Evolutionary conservation across 2,329 filamentous ascomycete genomes (phyloP).

Genomic region (Arthrobotrys conoides): DNA sequence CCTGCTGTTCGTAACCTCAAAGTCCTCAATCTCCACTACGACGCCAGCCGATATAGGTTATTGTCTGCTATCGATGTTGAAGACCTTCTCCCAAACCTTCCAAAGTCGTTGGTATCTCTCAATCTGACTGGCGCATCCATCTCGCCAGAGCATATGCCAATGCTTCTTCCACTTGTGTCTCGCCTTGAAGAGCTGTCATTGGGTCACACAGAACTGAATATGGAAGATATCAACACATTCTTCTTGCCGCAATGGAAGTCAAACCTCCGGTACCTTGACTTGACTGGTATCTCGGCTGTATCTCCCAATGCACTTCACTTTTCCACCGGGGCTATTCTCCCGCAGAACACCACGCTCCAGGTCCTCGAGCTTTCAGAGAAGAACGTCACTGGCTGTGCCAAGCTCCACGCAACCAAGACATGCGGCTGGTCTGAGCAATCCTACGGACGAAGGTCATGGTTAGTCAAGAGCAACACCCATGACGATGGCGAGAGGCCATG

Average conservation of each 20-base stretch:
- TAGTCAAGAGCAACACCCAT: conserved; percentile 72
- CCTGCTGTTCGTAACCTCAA: conserved; percentile 78
- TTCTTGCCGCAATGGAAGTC: conserved; percentile 70
- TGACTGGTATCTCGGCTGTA: conserved; percentile 77
- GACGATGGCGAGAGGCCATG: conserved; percentile 72
- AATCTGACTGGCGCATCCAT: conserved; percentile 83
- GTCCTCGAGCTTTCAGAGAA: conserved; percentile 82
- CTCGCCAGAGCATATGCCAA: conserved; percentile 75
- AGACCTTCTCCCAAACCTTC: conserved; percentile 76
- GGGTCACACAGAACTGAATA: conserved; percentile 76
- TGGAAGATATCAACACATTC: conserved; percentile 77
- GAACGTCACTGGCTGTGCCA: conserved; percentile 72
- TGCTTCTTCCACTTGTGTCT: conserved; percentile 77
- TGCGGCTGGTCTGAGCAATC: conserved; percentile 68
- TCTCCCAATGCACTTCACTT: conserved; percentile 74
- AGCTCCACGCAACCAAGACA: conserved; percentile 68
- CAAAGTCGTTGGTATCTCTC: conserved; percentile 78
- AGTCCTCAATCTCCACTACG: conserved; percentile 80
- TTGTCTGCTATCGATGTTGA: conserved; percentile 77
- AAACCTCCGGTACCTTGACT: conserved; percentile 80
- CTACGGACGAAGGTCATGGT: conserved; percentile 76
- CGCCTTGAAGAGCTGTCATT: conserved; percentile 83
- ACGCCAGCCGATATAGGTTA: conserved; percentile 79
- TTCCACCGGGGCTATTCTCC: conserved; percentile 68
- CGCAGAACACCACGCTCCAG: conserved; percentile 76